These are phyloP conservation scores for Vanilla planifolia DNA, from an alignment of 106 monocot species.

Conservation along the genomic window DNA sequence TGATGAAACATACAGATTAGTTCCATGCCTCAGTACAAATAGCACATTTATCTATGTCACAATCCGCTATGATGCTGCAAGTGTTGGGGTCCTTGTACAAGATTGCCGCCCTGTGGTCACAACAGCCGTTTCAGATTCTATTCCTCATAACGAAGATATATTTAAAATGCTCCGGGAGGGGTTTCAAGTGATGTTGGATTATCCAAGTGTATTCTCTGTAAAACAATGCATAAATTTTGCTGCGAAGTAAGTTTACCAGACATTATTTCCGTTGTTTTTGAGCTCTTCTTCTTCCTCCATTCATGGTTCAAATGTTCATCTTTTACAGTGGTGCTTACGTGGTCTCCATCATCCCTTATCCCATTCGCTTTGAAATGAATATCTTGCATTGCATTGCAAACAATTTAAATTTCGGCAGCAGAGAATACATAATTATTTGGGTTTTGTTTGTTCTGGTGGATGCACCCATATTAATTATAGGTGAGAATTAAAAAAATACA, in stretches of 20 bases:
- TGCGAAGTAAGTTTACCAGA: no score
- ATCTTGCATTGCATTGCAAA: neutral
- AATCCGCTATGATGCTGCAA: no score
- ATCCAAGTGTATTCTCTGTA: neutral
- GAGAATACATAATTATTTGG: neutral
- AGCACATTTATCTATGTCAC: neutral
- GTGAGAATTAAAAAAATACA: no score
- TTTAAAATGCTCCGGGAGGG: neutral
- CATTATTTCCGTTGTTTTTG: neutral
- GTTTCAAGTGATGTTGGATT: neutral
- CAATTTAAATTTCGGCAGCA: neutral
- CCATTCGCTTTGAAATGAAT: neutral
- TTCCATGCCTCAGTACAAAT: neutral
- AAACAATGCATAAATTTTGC: no score
- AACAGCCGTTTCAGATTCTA: neutral
- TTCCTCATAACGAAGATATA: neutral
- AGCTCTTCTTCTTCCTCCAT: neutral
- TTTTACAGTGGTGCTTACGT: neutral
- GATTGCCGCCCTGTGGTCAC: neutral
- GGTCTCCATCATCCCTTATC: neutral
- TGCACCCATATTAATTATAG: no score
- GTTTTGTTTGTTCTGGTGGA: no score
- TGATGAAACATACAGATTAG: neutral
- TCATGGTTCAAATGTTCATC: no score
- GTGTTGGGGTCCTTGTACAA: neutral